Conservation (phyloP, 345 rosid genomes). For the Eucalyptus sideroxylon region DNA sequence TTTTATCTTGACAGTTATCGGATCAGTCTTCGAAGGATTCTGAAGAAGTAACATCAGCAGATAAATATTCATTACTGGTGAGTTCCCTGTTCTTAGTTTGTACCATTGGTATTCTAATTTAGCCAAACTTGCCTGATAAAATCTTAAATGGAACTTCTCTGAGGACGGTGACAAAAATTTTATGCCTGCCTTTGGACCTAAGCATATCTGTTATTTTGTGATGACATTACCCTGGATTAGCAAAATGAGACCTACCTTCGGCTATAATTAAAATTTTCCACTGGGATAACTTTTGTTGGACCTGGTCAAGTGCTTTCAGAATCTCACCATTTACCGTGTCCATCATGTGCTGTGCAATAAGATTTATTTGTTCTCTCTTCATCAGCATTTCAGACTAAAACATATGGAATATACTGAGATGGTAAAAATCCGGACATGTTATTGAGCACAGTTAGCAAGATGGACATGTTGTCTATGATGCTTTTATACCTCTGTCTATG, state of each 20-base stretch:
- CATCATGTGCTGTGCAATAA: neutral
- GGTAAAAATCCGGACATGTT: neutral
- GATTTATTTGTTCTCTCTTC: neutral
- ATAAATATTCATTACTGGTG: slow-evolving; percentile 33
- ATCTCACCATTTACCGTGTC: neutral
- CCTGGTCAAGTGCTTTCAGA: neutral
- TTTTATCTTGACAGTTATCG: slow-evolving; percentile 24
- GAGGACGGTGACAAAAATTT: neutral
- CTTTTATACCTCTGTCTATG: neutral
- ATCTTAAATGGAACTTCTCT: neutral
- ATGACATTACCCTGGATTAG: neutral
- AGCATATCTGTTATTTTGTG: neutral
- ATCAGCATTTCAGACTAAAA: neutral
- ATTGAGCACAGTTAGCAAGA: neutral
- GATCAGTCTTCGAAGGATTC: slow-evolving; percentile 17
- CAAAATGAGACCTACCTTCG: neutral
- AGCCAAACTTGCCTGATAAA: neutral
- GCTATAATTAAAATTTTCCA: neutral
- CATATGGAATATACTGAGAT: neutral
- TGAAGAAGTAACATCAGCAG: slow-evolving; percentile 25
- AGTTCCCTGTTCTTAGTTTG: neutral
- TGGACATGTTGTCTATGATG: neutral
- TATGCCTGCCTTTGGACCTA: neutral
- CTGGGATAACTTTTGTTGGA: neutral
- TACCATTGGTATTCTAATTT: neutral